phyloP scores from a whole-genome alignment of 2,329 filamentous ascomycete genomes.

The Sporothrix phasma region DNA sequence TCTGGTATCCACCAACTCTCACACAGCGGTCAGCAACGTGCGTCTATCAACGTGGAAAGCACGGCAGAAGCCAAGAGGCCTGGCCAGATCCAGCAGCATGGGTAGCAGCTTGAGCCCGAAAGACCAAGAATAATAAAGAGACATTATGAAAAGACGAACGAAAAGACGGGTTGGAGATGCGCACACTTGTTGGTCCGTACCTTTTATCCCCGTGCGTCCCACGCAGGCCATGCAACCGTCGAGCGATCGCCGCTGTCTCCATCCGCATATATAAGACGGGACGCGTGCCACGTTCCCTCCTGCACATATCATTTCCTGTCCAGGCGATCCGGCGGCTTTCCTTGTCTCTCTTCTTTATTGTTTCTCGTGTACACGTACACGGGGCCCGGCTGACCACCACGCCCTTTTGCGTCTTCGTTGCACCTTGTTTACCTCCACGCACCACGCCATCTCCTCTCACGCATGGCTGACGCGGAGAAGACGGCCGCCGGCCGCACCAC shows the following conservation, averaged over 20 bases:
- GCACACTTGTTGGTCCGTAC: too few species aligned
- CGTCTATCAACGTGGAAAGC: background rate
- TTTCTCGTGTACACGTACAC: too few species aligned
- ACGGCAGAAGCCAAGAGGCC: too few species aligned
- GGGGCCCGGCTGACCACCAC: too few species aligned
- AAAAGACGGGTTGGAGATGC: too few species aligned
- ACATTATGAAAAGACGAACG: too few species aligned
- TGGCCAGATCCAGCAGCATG: background rate
- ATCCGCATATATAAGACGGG: background rate
- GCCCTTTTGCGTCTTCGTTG: background rate
- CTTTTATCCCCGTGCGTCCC: background rate
- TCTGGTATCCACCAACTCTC: background rate
- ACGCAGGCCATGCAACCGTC: background rate
- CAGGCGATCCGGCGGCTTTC: background rate
- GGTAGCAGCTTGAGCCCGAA: too few species aligned
- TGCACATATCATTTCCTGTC: background rate
- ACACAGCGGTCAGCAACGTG: background rate
- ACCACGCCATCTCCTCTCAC: background rate
- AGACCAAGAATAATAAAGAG: too few species aligned
- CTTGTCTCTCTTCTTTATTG: background rate
- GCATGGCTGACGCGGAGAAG: constrained; percentile 1
- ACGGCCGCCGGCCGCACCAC: background rate
- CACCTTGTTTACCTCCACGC: background rate
- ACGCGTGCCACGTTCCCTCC: background rate
- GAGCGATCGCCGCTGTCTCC: background rate